Percentiles rank a stretch among this genome's conserved stretches.
phyloP scores from a whole-genome alignment of 768 basidiomycete species.

The Neoboletus brunneissimus region DNA sequence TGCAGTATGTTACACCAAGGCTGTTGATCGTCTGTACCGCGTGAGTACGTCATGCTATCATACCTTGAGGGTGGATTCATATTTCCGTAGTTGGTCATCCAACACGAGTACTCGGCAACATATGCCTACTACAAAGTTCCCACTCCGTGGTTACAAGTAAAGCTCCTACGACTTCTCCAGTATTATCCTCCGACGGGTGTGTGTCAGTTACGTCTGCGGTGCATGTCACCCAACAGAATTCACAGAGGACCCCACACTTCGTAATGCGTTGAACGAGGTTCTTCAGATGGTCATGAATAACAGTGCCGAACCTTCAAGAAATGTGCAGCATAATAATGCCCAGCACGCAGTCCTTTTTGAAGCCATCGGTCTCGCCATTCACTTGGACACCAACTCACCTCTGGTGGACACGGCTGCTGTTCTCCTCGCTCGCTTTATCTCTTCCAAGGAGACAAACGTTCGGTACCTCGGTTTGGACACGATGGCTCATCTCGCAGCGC shows the following conservation, averaged over 20 bases:
- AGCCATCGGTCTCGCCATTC: conserved; percentile 94
- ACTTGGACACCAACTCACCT: conserved; percentile 87
- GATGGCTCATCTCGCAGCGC: conserved; percentile 96
- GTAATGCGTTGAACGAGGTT: conserved; percentile 73
- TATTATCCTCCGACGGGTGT: conserved; percentile 94
- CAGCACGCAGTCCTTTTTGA: conserved; percentile 98
- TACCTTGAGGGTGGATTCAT: conserved; percentile 7
- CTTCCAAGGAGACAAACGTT: conserved; percentile 98
- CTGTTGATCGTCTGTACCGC: conserved; percentile 82
- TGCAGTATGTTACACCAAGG: conserved; percentile 91
- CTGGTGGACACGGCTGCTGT: conserved; percentile 86
- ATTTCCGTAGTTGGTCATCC: conserved; percentile 71
- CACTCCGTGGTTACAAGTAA: conserved; percentile 96
- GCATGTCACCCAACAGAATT: conserved; percentile 3
- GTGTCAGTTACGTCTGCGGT: conserved; percentile 19
- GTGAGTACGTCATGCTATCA: conserved; percentile 40
- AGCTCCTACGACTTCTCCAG: conserved; percentile 87
- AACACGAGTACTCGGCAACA: conserved; percentile 81
- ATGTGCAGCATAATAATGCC: conserved; percentile 98
- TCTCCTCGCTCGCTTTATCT: conserved; percentile 92
- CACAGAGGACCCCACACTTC: conserved; percentile 80
- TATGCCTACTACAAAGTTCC: conserved; percentile 99
- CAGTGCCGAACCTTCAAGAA: conserved; percentile 84
- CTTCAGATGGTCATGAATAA: conserved; percentile 90
- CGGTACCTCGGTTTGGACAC: conserved; percentile 96